Base-by-base conservation (phyloP, 1,139 yeast species). In the Taphrina communis region DNA sequence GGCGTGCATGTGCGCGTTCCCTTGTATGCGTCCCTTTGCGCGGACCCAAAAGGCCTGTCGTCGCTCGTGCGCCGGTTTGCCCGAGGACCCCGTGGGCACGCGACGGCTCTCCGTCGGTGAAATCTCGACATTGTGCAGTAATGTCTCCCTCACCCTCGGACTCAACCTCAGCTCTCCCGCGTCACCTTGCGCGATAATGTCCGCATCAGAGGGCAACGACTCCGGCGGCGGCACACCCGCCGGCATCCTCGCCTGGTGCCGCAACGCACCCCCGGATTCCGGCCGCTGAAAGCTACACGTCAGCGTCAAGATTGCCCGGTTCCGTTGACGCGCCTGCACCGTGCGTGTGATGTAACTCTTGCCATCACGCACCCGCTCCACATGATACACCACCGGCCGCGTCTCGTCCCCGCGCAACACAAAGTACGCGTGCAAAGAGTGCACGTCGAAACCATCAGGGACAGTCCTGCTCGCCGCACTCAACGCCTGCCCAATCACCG, bases 401-500 rank as follows among this genome's bases (percentile, higher is more conserved):
- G 75, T 74, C 1, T 83, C 79, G 63, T 82, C 80, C 0, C 92
- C 94, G 73, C 73, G 56, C 35, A 67, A 75, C 12, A 85, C 72
- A 73, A 85, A 85, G 74, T 83, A 84, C 56, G 85, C 82, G 72
- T 85, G 87, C 63, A 84, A 72, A 3, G 86, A 83, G 55, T 82
- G 81, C 8, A 86, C 86, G 51, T 78, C 77, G 76, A 83, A n/a
- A n/a, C n/a, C n/a, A n/a, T n/a, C n/a, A n/a, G n/a, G n/a, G n/a
- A n/a, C n/a, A n/a, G n/a, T 82, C 60, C 80, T 83, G 51, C 87
- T 80, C 1, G 90, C 89, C 1, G 92, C 93, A 71, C 85, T 77
- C 8, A 89, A 78, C 0, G 93, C 80, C 75, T 89, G 96, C 0
- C 91, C 90, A 57, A 89, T 86, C 69, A 88, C 82, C 52, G 88